These are phyloP conservation scores for Cytospora leucostoma DNA, from an alignment of 2,329 filamentous ascomycete genomes.

Conservation along the genomic window DNA sequence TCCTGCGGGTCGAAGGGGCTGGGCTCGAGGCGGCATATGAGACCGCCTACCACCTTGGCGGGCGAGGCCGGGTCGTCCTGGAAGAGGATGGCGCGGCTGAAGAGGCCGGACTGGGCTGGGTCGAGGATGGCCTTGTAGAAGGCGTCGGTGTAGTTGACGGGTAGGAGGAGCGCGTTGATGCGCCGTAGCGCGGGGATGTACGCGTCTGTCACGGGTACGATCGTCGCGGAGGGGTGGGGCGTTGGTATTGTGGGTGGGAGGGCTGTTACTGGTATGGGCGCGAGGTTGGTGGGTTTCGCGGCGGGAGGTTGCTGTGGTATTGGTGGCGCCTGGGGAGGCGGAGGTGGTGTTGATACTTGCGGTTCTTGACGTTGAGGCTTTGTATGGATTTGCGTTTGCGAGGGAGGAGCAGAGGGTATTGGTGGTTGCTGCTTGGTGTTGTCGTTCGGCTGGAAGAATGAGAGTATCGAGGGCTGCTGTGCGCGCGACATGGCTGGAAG, in stretches of 20 bases:
- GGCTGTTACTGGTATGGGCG: conserved; percentile 33
- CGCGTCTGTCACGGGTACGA: conserved; percentile 50
- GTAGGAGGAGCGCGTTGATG: conserved; percentile 66
- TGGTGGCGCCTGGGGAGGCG: conserved; percentile 27
- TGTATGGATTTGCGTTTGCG: conserved; percentile 27
- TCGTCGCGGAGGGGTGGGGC: conserved; percentile 51
- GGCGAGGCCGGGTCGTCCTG: conserved; percentile 41
- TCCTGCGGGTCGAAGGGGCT: conserved; percentile 38
- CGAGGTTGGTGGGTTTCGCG: conserved; percentile 24
- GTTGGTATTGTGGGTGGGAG: conserved; percentile 38
- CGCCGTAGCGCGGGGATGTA: conserved; percentile 62
- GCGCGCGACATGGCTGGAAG: conserved; percentile 38
- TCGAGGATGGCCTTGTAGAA: conserved; percentile 62
- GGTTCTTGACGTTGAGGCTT: conserved; percentile 26
- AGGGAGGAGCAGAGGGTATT: conserved; percentile 45
- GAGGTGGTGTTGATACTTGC: conserved; percentile 30
- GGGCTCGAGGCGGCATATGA: conserved; percentile 64
- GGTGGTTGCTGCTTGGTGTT: conserved; percentile 40
- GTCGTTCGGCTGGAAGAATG: conserved; percentile 57
- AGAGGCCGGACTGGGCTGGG: conserved; percentile 50
- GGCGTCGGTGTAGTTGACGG: conserved; percentile 62
- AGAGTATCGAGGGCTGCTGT: conserved; percentile 56
- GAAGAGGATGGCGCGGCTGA: conserved; percentile 64
- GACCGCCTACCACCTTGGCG: conserved; percentile 59
- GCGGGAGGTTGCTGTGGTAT: conserved; percentile 22